phyloP scores from a whole-genome alignment of 345 rosid genomes.

The Salix exigua region DNA sequence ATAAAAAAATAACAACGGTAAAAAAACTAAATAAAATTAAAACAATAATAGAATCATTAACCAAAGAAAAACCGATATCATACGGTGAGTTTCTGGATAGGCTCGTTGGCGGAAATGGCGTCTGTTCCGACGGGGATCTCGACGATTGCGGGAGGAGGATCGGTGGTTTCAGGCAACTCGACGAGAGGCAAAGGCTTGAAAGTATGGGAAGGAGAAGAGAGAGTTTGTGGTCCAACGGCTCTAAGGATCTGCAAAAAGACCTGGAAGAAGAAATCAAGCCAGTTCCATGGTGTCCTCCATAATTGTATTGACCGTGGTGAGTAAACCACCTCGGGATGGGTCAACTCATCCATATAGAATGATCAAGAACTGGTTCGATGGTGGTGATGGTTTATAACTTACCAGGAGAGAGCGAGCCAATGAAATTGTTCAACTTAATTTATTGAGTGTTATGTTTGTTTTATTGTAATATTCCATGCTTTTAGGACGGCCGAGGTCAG shows the following conservation, averaged over 20 bases:
- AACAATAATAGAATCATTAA: not conserved
- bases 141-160: conserved; percentile 41
- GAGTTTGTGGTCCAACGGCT: conserved; percentile 62
- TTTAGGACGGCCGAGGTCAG: not conserved
- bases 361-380: not conserved
- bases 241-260: conserved; percentile 69
- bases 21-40: not conserved
- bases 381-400: not conserved
- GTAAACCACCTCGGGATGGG: conserved; percentile 74
- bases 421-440: not conserved
- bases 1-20: not conserved
- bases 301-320: conserved; percentile 58
- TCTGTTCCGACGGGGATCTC: conserved; percentile 41
- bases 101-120: conserved; percentile 14
- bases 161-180: conserved; percentile 56
- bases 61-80: not conserved
- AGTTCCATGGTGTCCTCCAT: conserved; percentile 70
- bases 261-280: conserved; percentile 81
- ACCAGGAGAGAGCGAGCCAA: not conserved
- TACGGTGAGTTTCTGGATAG: conserved; percentile 59
- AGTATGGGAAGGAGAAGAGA: conserved; percentile 47
- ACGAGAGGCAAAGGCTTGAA: conserved; percentile 71
- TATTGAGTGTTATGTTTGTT: not conserved
- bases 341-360: conserved; percentile 75
- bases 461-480: not conserved